A percentile compares a stretch with the other conserved stretches of the same genome.
phyloP scores from a whole-genome alignment of 495 filamentous ascomycete species.

The Lineolata rhizophorae region DNA sequence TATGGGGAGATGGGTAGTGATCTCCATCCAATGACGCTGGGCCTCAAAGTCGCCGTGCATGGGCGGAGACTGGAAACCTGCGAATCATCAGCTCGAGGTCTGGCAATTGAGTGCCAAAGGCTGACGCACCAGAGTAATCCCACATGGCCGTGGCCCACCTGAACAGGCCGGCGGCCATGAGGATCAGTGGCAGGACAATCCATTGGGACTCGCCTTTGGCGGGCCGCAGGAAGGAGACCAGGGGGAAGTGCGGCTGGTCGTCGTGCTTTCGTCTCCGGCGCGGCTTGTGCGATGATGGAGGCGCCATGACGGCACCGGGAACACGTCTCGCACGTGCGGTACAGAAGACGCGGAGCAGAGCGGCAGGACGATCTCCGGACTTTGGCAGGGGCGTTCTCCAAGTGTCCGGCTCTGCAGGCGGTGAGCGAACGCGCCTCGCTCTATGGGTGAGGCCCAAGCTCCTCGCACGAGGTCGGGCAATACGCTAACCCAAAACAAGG shows the following conservation, averaged over 20 bases:
- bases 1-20: slow-evolving; percentile 70
- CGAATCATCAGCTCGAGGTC: background rate
- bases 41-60: slow-evolving; percentile 97
- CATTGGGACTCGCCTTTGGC: slow-evolving; percentile 78
- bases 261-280: slow-evolving; percentile 28
- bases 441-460: too few species aligned
- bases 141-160: slow-evolving; percentile 81
- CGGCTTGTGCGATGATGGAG: slow-evolving; percentile 27
- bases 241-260: slow-evolving; percentile 45
- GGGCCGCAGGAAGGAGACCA: slow-evolving; percentile 83
- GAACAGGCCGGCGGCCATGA: slow-evolving; percentile 83
- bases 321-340: too few species aligned
- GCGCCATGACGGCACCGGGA: slow-evolving; percentile 6
- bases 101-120: background rate
- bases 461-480: too few species aligned
- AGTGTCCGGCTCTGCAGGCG: too few species aligned
- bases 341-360: too few species aligned
- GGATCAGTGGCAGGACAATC: slow-evolving; percentile 64
- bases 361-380: too few species aligned
- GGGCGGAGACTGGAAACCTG: slow-evolving; percentile 60
- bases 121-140: slow-evolving; percentile 65
- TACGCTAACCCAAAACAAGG: too few species aligned
- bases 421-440: too few species aligned
- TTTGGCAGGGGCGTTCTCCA: too few species aligned
- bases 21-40: slow-evolving; percentile 96